Evolutionary conservation across 768 basidiomycete species (phyloP).

Genomic region (Podaxis carcinomalis): DNA sequence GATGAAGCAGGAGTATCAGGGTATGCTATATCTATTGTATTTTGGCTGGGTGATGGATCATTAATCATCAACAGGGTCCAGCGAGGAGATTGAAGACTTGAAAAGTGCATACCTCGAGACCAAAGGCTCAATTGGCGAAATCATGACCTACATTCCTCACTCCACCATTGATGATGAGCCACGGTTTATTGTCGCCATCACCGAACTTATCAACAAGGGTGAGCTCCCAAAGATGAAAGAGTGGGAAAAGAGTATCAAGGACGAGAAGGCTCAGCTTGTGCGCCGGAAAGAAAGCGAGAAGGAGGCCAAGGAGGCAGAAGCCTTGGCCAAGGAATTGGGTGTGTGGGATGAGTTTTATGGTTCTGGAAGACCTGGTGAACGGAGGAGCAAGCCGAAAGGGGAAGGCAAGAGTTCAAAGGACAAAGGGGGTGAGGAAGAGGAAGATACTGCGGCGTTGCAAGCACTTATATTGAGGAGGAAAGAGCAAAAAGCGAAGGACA

Average conservation of each 20-base stretch:
- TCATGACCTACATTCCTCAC: slow-evolving; percentile 86
- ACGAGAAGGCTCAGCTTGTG: slow-evolving; percentile 73
- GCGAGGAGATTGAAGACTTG: slow-evolving; percentile 81
- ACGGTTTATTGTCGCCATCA: slow-evolving; percentile 71
- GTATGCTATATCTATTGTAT: slow-evolving; percentile 32
- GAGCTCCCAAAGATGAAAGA: slow-evolving; percentile 48
- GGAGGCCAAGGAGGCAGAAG: slow-evolving; percentile 83
- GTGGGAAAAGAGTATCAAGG: slow-evolving; percentile 73
- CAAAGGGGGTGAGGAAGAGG: slow-evolving; percentile 30
- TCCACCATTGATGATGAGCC: slow-evolving; percentile 80
- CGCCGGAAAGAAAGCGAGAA: slow-evolving; percentile 71
- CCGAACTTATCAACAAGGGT: slow-evolving; percentile 58
- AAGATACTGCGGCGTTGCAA: slow-evolving; percentile 63
- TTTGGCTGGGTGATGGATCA: neutral
- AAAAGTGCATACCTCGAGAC: slow-evolving; percentile 67
- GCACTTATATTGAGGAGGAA: slow-evolving; percentile 80
- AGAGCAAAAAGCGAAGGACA: slow-evolving; percentile 56
- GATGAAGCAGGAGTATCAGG: slow-evolving; percentile 93
- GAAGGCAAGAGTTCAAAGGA: slow-evolving; percentile 37
- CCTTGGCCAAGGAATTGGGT: slow-evolving; percentile 79
- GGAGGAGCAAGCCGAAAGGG: slow-evolving; percentile 48
- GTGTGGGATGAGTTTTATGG: slow-evolving; percentile 95
- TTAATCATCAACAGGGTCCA: slow-evolving; percentile 59
- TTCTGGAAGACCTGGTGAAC: slow-evolving; percentile 59
- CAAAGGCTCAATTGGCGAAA: slow-evolving; percentile 70